Percentiles rank a stretch among this genome's conserved stretches.
Evolutionary conservation across 495 filamentous ascomycete genomes (phyloP).

Genomic region (Melanomma pulvis-pyrius): DNA sequence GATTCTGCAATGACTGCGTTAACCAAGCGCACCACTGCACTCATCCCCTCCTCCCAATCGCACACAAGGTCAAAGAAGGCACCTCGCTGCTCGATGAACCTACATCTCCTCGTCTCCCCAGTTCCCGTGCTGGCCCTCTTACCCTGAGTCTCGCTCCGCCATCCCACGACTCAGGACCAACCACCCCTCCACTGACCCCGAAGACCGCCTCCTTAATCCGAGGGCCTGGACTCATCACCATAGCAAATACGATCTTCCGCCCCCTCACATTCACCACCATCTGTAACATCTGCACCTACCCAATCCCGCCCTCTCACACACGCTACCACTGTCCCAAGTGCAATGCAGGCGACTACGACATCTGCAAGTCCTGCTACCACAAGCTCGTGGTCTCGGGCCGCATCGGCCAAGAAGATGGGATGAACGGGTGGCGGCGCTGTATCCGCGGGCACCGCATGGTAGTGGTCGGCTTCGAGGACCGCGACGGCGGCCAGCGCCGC

Average conservation of each 20-base stretch:
- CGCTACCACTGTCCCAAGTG: slow-evolving; percentile 77
- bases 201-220: slow-evolving; percentile 37
- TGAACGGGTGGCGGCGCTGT: slow-evolving; percentile 79
- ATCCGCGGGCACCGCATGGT: slow-evolving; percentile 80
- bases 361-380: slow-evolving; percentile 77
- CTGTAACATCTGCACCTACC: slow-evolving; percentile 73
- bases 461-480: slow-evolving; percentile 71
- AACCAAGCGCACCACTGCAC: slow-evolving; percentile 75
- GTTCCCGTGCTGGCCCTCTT: slow-evolving; percentile 6
- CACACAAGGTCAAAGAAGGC: slow-evolving; percentile 44
- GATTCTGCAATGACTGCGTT: slow-evolving; percentile 82
- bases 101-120: slow-evolving; percentile 6
- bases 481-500: slow-evolving; percentile 59
- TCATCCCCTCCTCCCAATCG: slow-evolving; percentile 72
- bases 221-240: slow-evolving; percentile 47
- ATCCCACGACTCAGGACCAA: slow-evolving; percentile 7
- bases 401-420: slow-evolving; percentile 73
- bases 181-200: slow-evolving; percentile 33
- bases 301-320: slow-evolving; percentile 66
- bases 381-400: slow-evolving; percentile 60
- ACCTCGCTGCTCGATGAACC: slow-evolving; percentile 34
- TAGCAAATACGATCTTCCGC: slow-evolving; percentile 46
- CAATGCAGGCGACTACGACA: slow-evolving; percentile 77
- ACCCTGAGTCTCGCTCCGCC: slow-evolving; percentile 15
- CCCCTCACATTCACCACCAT: slow-evolving; percentile 68